Conservation (phyloP, 108 stramenopile genomes). For the Cyclostephanos tholiformis region DNA sequence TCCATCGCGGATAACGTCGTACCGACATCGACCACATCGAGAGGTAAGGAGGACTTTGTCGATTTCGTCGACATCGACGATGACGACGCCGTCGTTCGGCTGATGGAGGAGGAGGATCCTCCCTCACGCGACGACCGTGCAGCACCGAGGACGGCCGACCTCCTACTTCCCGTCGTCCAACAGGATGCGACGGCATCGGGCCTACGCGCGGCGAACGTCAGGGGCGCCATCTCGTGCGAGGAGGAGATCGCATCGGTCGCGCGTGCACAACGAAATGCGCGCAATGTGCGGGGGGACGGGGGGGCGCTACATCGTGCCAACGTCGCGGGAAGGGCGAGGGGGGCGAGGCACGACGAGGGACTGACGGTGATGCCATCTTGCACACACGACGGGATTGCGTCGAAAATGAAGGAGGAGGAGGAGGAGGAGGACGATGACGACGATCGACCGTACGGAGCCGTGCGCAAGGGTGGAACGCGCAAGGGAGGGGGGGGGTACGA, state of each 20-base stretch:
- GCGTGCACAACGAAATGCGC: conserved; percentile 17
- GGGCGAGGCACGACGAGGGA: conserved; percentile 28
- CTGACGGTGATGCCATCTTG: conserved; percentile 27
- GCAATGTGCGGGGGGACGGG: neutral
- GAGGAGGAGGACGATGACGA: conserved; percentile 10
- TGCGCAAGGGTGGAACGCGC: neutral
- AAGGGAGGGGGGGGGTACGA: conserved; percentile 21
- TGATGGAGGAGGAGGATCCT: neutral
- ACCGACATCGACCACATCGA: neutral
- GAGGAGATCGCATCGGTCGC: conserved; percentile 23
- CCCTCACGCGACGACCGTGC: neutral
- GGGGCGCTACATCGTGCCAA: conserved; percentile 19
- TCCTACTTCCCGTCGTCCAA: neutral
- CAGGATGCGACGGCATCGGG: conserved; percentile 12
- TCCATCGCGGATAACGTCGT: neutral
- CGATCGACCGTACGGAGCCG: conserved; percentile 17
- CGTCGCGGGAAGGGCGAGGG: conserved; percentile 6
- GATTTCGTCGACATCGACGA: neutral
- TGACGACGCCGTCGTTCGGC: conserved; percentile 9
- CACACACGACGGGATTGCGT: neutral
- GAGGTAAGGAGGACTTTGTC: too few species aligned
- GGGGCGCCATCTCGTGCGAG: conserved; percentile 30
- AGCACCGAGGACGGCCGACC: neutral
- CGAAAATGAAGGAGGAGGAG: neutral
- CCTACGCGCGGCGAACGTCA: conserved; percentile 27